Evolutionary conservation across 371 early-diverging fungal species (phyloP).

Genomic region (Apophysomyces ossiformis): DNA sequence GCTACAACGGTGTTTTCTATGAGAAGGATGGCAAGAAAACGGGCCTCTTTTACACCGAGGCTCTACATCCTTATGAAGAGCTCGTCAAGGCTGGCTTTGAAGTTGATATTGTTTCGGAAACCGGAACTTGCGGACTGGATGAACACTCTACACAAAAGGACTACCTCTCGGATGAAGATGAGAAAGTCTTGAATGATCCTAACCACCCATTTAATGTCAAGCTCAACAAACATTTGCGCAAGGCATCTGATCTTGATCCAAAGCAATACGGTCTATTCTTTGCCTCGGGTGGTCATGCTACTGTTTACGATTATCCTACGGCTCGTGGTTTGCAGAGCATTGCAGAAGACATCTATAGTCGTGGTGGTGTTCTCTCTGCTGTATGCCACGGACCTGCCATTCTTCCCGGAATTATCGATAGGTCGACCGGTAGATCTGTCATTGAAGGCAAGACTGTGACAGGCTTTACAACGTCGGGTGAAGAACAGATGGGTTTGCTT

Average conservation of each 20-base stretch:
- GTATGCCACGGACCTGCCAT: constrained; percentile 64
- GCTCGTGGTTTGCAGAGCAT: constrained; percentile 64
- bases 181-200: constrained; percentile 39
- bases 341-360: constrained; percentile 76
- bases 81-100: constrained; percentile 50
- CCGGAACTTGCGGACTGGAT: constrained; percentile 55
- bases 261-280: constrained; percentile 56
- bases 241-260: constrained; percentile 52
- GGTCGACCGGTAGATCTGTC: constrained; percentile 44
- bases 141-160: constrained; percentile 49
- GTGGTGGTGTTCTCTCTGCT: constrained; percentile 57
- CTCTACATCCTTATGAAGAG: constrained; percentile 54
- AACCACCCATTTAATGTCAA: constrained; percentile 45
- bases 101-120: constrained; percentile 59
- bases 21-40: constrained; percentile 50
- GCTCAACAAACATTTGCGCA: constrained; percentile 42
- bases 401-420: constrained; percentile 48
- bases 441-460: constrained; percentile 50
- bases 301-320: constrained; percentile 53
- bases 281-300: constrained; percentile 58
- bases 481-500: constrained; percentile 37
- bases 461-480: constrained; percentile 55
- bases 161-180: constrained; percentile 46
- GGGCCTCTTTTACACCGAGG: constrained; percentile 60
- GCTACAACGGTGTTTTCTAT: constrained; percentile 54